phyloP scores from a whole-genome alignment of 108 stramenopile genomes.

The Craspedostauros australis region DNA sequence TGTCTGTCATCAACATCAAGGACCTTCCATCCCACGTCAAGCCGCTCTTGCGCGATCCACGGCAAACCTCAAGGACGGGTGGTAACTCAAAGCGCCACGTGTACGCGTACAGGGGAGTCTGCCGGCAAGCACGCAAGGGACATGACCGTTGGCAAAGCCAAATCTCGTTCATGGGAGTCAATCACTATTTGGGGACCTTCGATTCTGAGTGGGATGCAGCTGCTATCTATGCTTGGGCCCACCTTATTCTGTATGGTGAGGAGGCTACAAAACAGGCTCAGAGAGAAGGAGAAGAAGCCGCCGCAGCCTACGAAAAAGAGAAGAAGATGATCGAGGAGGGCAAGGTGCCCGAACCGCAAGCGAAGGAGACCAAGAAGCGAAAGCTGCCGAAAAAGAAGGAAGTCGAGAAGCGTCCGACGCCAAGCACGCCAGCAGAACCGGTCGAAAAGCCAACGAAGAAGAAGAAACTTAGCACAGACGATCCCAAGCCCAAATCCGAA shows the following conservation, averaged over 20 bases:
- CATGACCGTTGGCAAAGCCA: slow-evolving; percentile 90
- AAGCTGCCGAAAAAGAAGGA: slow-evolving; percentile 24
- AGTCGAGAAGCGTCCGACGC: slow-evolving; percentile 14
- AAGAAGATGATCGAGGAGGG: slow-evolving; percentile 72
- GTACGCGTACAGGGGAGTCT: slow-evolving; percentile 85
- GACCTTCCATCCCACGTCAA: slow-evolving; percentile 75
- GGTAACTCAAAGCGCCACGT: slow-evolving; percentile 84
- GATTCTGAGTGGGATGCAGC: slow-evolving; percentile 91
- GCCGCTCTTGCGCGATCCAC: slow-evolving; percentile 80
- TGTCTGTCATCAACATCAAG: slow-evolving; percentile 76
- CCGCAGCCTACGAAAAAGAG: slow-evolving; percentile 75
- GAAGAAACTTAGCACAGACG: slow-evolving; percentile 10
- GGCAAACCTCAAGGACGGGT: slow-evolving; percentile 76
- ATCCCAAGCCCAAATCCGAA: slow-evolving; percentile 13
- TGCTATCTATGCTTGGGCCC: slow-evolving; percentile 84
- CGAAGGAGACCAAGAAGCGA: slow-evolving; percentile 50
- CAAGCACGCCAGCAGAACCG: slow-evolving; percentile 12
- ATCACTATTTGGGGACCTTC: slow-evolving; percentile 87
- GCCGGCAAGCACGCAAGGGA: slow-evolving; percentile 83
- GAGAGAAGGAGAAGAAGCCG: slow-evolving; percentile 84
- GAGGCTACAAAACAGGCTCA: slow-evolving; percentile 82
- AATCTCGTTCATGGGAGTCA: slow-evolving; percentile 78
- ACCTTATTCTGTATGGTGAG: slow-evolving; percentile 81
- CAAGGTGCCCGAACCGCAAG: slow-evolving; percentile 41
- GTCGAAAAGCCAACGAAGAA: slow-evolving; percentile 13